Conservation (phyloP, 305 asterid species). For the Solanum hybrid region DNA sequence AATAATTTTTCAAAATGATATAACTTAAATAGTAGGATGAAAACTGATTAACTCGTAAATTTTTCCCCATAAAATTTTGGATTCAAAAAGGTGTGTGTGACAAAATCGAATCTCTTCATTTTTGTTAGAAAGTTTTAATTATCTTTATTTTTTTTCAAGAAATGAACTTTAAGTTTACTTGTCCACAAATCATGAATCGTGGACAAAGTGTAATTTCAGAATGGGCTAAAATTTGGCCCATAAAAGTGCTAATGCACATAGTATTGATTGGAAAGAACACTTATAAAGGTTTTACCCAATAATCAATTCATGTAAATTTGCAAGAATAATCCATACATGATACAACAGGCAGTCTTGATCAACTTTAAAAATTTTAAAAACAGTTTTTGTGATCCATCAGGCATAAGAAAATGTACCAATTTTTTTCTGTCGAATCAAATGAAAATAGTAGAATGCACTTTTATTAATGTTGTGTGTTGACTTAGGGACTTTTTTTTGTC, state of each 20-base stretch:
- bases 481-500: background rate
- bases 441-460: background rate
- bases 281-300: background rate
- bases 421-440: background rate
- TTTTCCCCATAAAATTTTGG: background rate
- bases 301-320: too few species aligned
- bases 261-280: background rate
- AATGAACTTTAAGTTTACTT: background rate
- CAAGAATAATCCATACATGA: too few species aligned
- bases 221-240: background rate
- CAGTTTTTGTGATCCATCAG: too few species aligned
- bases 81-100: background rate
- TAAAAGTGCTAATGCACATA: background rate
- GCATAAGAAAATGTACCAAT: background rate
- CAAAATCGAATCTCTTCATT: background rate
- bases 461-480: background rate
- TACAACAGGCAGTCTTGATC: too few species aligned
- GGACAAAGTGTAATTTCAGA: background rate
- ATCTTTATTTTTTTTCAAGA: too few species aligned
- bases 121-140: background rate
- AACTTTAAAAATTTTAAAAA: too few species aligned
- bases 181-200: background rate
- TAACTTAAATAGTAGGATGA: background rate
- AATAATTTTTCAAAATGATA: too few species aligned
- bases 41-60: background rate